Conservation (phyloP, 1,284 basidiomycete genomes). For the Ceratobasidium papillatum region DNA sequence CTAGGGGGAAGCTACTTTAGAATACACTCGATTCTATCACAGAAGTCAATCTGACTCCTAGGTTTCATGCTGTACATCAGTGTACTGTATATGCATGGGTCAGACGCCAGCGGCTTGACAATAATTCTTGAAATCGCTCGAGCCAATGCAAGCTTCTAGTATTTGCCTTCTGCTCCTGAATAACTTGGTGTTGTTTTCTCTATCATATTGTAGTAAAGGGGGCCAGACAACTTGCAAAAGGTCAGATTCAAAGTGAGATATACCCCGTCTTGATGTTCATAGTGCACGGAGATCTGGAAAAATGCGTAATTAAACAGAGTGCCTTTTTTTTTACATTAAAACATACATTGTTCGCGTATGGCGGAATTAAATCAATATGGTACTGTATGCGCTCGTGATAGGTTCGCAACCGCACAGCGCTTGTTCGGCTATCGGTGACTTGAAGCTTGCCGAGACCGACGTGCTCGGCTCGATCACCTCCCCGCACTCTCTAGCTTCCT, state of each 20-base stretch:
- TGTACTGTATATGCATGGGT: neutral
- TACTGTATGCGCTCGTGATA: neutral
- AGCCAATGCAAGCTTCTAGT: neutral
- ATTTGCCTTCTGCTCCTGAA: neutral
- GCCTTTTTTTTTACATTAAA: no score
- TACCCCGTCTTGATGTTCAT: no score
- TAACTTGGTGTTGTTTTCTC: no score
- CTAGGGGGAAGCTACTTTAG: neutral
- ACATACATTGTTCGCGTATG: no score
- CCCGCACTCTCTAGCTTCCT: neutral
- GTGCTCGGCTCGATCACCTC: constrained; percentile 8
- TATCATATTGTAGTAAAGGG: no score
- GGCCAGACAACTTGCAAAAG: no score
- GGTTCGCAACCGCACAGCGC: neutral
- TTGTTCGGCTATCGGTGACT: constrained; percentile 2
- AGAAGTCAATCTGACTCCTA: neutral
- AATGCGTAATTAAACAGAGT: neutral
- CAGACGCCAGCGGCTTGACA: neutral
- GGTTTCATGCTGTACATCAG: neutral
- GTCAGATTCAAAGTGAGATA: no score
- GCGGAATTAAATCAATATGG: neutral
- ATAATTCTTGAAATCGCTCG: neutral
- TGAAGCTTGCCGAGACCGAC: neutral
- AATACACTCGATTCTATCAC: neutral
- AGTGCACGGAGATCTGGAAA: no score